Conservation (phyloP, 2,329 filamentous ascomycete species). For the Nothophaeocryptopus gaeumannii region DNA sequence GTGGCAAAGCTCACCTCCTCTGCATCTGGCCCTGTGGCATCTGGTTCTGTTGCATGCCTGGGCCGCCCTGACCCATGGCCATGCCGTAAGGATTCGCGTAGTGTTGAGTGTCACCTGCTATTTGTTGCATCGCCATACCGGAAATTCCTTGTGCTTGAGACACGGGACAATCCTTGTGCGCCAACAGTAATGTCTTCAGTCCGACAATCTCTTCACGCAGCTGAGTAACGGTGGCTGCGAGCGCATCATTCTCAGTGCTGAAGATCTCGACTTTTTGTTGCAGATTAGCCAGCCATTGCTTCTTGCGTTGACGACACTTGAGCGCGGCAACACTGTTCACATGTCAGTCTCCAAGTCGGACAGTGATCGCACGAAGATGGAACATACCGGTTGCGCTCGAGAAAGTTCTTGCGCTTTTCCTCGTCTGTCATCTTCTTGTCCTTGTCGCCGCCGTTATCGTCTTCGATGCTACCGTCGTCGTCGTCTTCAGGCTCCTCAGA, state of each 20-base stretch:
- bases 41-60: conserved; percentile 32
- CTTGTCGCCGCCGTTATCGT: conserved; percentile 49
- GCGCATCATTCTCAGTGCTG: conserved; percentile 82
- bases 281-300: conserved; percentile 95
- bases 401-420: conserved; percentile 96
- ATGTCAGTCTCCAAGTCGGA: conserved; percentile 27
- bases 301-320: conserved; percentile 96
- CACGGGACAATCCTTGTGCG: conserved; percentile 94
- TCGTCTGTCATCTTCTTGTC: conserved; percentile 94
- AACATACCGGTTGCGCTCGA: conserved; percentile 88
- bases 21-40: conserved; percentile 36
- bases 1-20: conserved; percentile 30
- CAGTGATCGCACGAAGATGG: not conserved
- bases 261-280: conserved; percentile 94
- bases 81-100: conserved; percentile 50
- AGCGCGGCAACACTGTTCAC: conserved; percentile 77
- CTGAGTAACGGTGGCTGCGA: conserved; percentile 78
- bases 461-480: conserved; percentile 48
- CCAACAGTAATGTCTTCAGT: conserved; percentile 85
- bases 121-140: conserved; percentile 50
- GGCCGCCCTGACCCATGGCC: conserved; percentile 37
- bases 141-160: conserved; percentile 77
- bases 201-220: conserved; percentile 91
- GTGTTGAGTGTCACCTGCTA: conserved; percentile 45
- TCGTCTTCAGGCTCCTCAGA: conserved; percentile 54